Conservation (phyloP, 106 monocot genomes). For the Apostasia shenzhenica region DNA sequence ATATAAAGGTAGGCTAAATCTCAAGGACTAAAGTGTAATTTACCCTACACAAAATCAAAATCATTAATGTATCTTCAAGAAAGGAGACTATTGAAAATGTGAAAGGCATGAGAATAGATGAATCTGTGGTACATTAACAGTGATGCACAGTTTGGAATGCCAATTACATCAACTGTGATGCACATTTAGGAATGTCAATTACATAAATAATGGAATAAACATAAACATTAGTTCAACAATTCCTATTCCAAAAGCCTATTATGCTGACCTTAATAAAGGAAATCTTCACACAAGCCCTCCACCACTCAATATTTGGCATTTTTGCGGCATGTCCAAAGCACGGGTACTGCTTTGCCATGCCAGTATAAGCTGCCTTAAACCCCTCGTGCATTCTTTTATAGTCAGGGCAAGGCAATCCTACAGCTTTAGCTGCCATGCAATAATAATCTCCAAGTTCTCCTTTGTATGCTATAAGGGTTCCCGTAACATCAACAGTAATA, state of each 20-base stretch:
- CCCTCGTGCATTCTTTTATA: conserved; percentile 97
- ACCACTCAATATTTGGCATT: conserved; percentile 90
- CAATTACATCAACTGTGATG: too few relatives aligned
- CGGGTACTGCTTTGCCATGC: conserved; percentile 76
- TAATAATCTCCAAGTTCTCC: conserved; percentile 98
- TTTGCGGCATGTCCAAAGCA: conserved; percentile 86
- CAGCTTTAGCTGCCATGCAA: conserved; percentile 94
- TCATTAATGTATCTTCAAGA: too few relatives aligned
- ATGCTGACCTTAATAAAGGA: conserved; percentile 74
- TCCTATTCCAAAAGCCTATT: background rate
- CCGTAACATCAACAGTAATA: conserved; percentile 90
- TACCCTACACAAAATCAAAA: too few relatives aligned
- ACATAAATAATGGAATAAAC: too few relatives aligned
- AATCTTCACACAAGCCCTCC: conserved; percentile 87
- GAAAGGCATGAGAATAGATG: too few relatives aligned
- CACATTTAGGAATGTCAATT: too few relatives aligned
- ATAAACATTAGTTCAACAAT: too few relatives aligned
- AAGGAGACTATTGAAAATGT: too few relatives aligned
- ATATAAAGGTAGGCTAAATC: too few relatives aligned
- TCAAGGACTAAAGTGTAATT: too few relatives aligned
- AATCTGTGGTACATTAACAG: too few relatives aligned
- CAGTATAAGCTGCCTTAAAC: conserved; percentile 79
- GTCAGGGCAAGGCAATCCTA: conserved; percentile 84
- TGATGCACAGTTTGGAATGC: too few relatives aligned
- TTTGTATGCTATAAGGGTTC: conserved; percentile 94